Percentiles rank a stretch among this genome's conserved stretches.
phyloP scores from a whole-genome alignment of 164 flowering plant genomes.

The Magnolia officinalis region DNA sequence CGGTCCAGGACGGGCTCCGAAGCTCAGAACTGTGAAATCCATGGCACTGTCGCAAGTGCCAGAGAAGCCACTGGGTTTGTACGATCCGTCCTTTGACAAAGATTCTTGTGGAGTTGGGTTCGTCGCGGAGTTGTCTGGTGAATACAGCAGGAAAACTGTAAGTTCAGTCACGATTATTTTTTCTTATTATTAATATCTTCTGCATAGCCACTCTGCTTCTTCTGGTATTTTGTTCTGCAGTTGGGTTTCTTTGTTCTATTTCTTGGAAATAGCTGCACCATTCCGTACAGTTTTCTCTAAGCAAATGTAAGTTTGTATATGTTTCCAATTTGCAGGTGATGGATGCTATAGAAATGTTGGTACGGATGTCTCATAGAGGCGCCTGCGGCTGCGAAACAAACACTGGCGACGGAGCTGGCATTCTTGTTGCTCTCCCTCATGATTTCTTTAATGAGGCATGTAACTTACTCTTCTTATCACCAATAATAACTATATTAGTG shows the following conservation, averaged over 20 bases:
- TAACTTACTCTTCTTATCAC: not conserved
- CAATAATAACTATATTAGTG: too few species aligned
- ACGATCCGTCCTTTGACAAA: conserved; percentile 85
- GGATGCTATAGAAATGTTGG: conserved; percentile 93
- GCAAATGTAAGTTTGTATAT: too few species aligned
- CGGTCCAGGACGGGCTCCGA: conserved; percentile 61
- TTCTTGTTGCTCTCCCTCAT: conserved; percentile 93
- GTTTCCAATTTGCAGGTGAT: conserved; percentile 44
- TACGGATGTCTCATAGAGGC: conserved; percentile 95
- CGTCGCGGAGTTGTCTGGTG: conserved; percentile 94
- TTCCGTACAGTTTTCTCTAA: not conserved
- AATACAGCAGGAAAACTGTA: conserved; percentile 83
- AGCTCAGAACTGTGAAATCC: conserved; percentile 50
- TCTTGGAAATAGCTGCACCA: not conserved
- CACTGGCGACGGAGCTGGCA: conserved; percentile 99
- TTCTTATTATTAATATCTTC: not conserved
- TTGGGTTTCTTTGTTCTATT: not conserved
- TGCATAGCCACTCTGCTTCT: not conserved
- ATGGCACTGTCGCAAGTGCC: conserved; percentile 72
- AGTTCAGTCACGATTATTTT: conserved; percentile 2
- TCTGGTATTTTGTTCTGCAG: not conserved
- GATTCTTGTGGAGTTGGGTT: conserved; percentile 99
- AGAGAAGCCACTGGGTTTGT: conserved; percentile 92
- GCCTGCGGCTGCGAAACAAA: conserved; percentile 98
- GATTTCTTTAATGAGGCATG: conserved; percentile 65